Conservation (phyloP, 78 protist species). For the Creolimax fragrantissima region DNA sequence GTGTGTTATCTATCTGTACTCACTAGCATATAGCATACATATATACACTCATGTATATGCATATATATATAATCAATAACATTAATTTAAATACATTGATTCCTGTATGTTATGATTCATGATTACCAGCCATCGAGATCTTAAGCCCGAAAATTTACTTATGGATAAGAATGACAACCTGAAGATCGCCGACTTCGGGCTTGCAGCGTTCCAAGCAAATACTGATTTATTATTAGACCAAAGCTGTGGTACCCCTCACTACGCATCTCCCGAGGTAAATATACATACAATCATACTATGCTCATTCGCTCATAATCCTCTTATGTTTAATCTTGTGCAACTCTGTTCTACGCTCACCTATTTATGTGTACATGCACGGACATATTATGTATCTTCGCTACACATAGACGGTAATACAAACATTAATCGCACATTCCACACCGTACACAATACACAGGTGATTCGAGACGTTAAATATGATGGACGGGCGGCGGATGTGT, state of each 20-base stretch:
- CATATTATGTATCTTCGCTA: neutral
- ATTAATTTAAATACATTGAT: neutral
- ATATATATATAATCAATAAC: neutral
- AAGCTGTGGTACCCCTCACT: slow-evolving; percentile 93
- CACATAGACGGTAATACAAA: neutral
- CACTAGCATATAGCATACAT: neutral
- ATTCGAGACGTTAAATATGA: slow-evolving; percentile 37
- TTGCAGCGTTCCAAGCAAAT: slow-evolving; percentile 58
- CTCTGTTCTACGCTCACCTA: neutral
- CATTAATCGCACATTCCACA: too few species aligned
- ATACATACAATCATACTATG: neutral
- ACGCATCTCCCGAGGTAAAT: slow-evolving; percentile 96
- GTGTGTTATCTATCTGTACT: neutral
- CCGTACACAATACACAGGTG: neutral
- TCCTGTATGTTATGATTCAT: too few species aligned
- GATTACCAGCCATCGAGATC: slow-evolving; percentile 94
- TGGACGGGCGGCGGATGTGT: slow-evolving; percentile 49
- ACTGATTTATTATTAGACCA: slow-evolving; percentile 89
- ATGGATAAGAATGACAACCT: slow-evolving; percentile 48
- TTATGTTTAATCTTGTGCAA: neutral
- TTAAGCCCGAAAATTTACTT: slow-evolving; percentile 96
- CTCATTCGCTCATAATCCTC: neutral
- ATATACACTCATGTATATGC: neutral
- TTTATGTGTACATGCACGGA: neutral
- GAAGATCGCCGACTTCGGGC: slow-evolving; percentile 91